phyloP scores from a whole-genome alignment of 202 grass and related monocot genomes.

The Eragrostis tef region DNA sequence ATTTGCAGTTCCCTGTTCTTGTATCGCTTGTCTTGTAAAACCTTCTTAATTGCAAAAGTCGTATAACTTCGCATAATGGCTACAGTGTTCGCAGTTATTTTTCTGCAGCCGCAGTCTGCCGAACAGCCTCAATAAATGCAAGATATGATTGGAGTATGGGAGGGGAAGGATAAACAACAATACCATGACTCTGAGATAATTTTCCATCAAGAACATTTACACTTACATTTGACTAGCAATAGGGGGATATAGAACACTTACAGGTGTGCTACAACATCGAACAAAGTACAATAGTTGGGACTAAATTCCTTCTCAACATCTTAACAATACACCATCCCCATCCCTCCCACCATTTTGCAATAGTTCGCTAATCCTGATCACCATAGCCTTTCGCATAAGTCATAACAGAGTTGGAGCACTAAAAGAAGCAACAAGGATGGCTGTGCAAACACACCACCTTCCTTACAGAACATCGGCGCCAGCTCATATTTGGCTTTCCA shows the following conservation, averaged over 20 bases:
- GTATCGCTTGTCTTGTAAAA: constrained; percentile 61
- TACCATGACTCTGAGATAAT: constrained; percentile 18
- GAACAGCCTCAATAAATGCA: not conserved
- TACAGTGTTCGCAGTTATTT: too few relatives aligned
- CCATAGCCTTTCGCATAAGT: not conserved
- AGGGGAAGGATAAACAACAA: not conserved
- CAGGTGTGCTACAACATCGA: constrained; percentile 46
- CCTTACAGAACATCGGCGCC: constrained; percentile 34
- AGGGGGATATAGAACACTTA: constrained; percentile 42
- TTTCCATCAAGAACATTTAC: constrained; percentile 48
- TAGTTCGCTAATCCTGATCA: constrained; percentile 30
- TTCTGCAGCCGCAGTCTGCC: too few relatives aligned
- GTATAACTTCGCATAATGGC: constrained; percentile 5
- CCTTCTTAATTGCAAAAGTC: constrained; percentile 62
- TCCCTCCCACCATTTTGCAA: constrained; percentile 25
- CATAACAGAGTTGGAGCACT: constrained; percentile 36
- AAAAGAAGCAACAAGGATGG: constrained; percentile 38
- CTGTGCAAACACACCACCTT: constrained; percentile 17
- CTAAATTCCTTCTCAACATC: constrained; percentile 31
- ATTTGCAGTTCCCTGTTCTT: constrained; percentile 63
- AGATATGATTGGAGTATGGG: too few relatives aligned
- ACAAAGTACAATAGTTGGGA: constrained; percentile 37
- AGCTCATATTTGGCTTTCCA: constrained; percentile 43
- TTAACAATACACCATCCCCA: constrained; percentile 51
- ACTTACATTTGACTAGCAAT: constrained; percentile 39